Base-by-base conservation (phyloP, 352 stramenopile species). In the Globisporangium spiculum region DNA sequence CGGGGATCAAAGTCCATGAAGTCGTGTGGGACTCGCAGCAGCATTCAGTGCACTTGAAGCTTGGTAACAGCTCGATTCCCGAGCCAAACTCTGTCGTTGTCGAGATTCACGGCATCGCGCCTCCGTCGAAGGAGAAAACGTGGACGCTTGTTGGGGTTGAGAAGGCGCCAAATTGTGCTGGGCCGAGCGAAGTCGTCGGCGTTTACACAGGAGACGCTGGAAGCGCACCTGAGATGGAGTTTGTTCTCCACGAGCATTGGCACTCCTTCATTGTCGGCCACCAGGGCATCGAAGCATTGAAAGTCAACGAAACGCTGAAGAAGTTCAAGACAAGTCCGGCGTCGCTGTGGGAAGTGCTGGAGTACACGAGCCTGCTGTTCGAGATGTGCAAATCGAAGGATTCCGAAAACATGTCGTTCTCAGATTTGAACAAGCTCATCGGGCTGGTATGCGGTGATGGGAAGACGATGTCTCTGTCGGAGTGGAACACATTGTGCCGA, bases 161-260 rank as follows among this genome's bases (percentile, higher is more conserved):
- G 27, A 46, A 62, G 7, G 65, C 8, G 18, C 34, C 55, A 9
- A 66, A 67, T 4, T 83, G 74, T 59, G 79, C 79, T 20, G 81
- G 81, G 1, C 79, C 77, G 20, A 72, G 79, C 44, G 81, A 88
- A 68, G 63, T 89, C 18, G 71, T 77, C 1, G 70, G 66, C 18
- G 36, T 84, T 10, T 68, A 77, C 14, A n/a, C 60, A 0, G 77
- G 72, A 1, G 65, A 74, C 59, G 54, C 30, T 7, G 12, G 12
- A 6, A 73, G 55, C 5, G 36, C 76, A 7, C 70, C 76, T 0
- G 75, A 80, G 30, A 73, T 88, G 57, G 67, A 77, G 53, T 73
- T 89, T 55, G 72, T 79, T 27, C 70, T 87, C 0, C 74, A 88
- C 34, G 77, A 89, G 8, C 75, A 88, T 38, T 88, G 79, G 81